Evolutionary conservation across 768 basidiomycete genomes (phyloP).

Genomic region (Suillus spraguei): DNA sequence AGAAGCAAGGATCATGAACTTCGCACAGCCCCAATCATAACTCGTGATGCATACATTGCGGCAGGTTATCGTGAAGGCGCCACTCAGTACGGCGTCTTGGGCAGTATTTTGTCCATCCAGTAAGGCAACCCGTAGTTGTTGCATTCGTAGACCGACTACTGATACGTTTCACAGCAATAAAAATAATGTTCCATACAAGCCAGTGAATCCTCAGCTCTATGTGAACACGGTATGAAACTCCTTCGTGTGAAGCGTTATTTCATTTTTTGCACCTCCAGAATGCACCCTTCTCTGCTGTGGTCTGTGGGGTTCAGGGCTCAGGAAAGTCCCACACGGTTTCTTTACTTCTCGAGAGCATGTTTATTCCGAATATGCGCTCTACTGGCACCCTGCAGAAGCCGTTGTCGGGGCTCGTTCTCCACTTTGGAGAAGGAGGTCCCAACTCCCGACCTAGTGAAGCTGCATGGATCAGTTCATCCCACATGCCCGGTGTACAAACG

Average conservation of each 20-base stretch:
- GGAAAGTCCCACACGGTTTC: slow-evolving; percentile 78
- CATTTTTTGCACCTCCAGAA: slow-evolving; percentile 44
- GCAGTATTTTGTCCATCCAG: slow-evolving; percentile 49
- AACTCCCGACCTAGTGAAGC: slow-evolving; percentile 64
- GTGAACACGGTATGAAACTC: slow-evolving; percentile 58
- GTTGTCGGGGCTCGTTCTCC: slow-evolving; percentile 65
- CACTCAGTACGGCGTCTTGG: slow-evolving; percentile 67
- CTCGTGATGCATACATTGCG: slow-evolving; percentile 47
- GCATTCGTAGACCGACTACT: background rate
- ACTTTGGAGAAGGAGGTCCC: slow-evolving; percentile 69
- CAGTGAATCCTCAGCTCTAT: slow-evolving; percentile 57
- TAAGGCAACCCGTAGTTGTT: slow-evolving; percentile 25
- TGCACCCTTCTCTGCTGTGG: slow-evolving; percentile 71
- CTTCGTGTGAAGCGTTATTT: slow-evolving; percentile 2
- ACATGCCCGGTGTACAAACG: slow-evolving; percentile 33
- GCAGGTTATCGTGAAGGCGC: slow-evolving; percentile 35
- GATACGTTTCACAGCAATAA: slow-evolving; percentile 32
- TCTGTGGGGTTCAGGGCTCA: slow-evolving; percentile 78
- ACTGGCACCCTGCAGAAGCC: slow-evolving; percentile 57
- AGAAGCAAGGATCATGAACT: slow-evolving; percentile 35
- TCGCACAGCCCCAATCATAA: slow-evolving; percentile 53
- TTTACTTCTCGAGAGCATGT: slow-evolving; percentile 68
- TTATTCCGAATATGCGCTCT: slow-evolving; percentile 51
- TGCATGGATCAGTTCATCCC: slow-evolving; percentile 54
- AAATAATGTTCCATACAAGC: slow-evolving; percentile 28